Evolutionary conservation across 352 stramenopile genomes (phyloP), one percentile per base, ranked within the genome.

Genomic region (Pythium oligandrum): DNA sequence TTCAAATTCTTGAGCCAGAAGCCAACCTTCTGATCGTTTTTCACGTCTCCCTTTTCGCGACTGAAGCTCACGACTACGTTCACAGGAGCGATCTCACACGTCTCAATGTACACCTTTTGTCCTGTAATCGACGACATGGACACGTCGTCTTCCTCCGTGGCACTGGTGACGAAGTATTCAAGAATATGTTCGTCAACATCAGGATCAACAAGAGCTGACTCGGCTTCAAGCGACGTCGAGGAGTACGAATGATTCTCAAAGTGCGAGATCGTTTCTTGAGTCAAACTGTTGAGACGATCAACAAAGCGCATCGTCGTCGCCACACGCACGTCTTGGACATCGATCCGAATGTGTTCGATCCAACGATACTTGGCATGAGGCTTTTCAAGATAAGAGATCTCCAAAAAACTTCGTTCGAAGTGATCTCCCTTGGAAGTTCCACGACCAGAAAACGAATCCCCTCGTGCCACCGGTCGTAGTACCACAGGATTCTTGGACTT

Each of bases 1-100:
- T 92, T 92, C 10, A 94, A 66, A 55, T 92, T 86, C 1, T 76
- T 73, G 9, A 94, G 64, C 83, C 81, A 94, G 42, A 92, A 94
- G 2, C 75, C 68, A 32, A 72, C 67, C 33, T 60, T 71, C 5
- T 44, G 43, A 38, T 64, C 56, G 59, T 42, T 66, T 40, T 55
- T 61, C 17, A 68, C 64, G 49, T 90, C 72, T 43, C 73, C 72
- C 55, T 88, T 88, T 38, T 88, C 79, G 26, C 79, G 77, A 26
- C 69, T 83, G 40, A 94, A 94, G 44, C 77, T 92, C 35, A 94
- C 76, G 11, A 89, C 56, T 0, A 90, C 79, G 17, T 75, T 73
- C 44, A 94, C 78, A 1, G 83, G 83, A 1, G 66, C 77, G 40
- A 94, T 89, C 38, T 75, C 66, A 32, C 74, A 80, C 12, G 61